These are phyloP conservation scores for Rhizopogon vesiculosus DNA, from an alignment of 768 basidiomycete species.

Conservation along the genomic window DNA sequence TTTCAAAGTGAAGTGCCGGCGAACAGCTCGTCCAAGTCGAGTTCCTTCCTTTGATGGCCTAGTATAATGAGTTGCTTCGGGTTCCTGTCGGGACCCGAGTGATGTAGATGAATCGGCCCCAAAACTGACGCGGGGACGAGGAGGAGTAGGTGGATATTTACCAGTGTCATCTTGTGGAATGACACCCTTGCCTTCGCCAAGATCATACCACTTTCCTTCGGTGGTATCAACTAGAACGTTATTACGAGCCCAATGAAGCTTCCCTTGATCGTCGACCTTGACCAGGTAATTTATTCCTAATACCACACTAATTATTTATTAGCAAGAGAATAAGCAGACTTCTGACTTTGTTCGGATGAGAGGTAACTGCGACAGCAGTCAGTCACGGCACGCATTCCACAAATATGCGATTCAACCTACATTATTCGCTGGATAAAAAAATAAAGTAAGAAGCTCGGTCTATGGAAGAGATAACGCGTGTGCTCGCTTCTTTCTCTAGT, in stretches of 20 bases:
- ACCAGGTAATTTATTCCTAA: constrained; percentile 64
- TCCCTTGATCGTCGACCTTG: constrained; percentile 48
- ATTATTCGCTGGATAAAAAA: constrained; percentile 34
- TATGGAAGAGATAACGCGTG: neutral
- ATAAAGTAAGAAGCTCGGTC: neutral
- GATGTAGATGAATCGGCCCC: constrained; percentile 12
- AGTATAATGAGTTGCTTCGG: constrained; percentile 41
- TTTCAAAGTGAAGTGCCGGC: constrained; percentile 43
- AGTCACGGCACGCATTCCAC: neutral
- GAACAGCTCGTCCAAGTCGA: constrained; percentile 33
- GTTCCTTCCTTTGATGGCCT: constrained; percentile 27
- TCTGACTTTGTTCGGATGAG: constrained; percentile 50
- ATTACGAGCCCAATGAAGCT: constrained; percentile 54
- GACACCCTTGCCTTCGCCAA: constrained; percentile 51
- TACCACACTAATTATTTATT: neutral
- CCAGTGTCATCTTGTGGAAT: constrained; percentile 24
- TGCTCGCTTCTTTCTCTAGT: constrained; percentile 52
- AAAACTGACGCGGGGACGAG: constrained; percentile 16
- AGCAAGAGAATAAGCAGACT: neutral
- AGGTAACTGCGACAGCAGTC: constrained; percentile 39
- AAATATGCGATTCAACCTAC: constrained; percentile 22
- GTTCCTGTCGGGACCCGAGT: constrained; percentile 13
- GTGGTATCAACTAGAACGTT: constrained; percentile 57
- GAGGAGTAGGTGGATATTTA: constrained; percentile 5
- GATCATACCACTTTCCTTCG: constrained; percentile 58